A percentile compares a stretch with the other conserved stretches of the same genome.
These are phyloP conservation scores for Phoma sp. DNA, from an alignment of 2,329 filamentous ascomycete species.

Conservation along the genomic window DNA sequence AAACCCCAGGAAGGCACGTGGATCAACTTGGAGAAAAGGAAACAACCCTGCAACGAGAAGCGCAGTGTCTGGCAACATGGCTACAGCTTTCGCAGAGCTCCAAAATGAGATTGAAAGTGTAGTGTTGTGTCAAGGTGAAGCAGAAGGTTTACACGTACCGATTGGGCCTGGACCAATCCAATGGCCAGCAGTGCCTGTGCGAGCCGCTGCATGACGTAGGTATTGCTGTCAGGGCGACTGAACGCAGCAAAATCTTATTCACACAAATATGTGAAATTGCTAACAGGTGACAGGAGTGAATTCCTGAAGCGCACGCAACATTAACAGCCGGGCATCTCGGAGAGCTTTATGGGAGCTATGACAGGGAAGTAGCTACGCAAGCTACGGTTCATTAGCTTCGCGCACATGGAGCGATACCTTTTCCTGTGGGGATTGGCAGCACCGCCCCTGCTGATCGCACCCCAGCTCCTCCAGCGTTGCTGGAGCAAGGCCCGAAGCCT, in stretches of 20 bases:
- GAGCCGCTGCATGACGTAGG: slow-evolving; percentile 45
- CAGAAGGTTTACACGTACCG: slow-evolving; percentile 32
- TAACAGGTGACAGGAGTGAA: slow-evolving; percentile 17
- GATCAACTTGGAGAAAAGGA: slow-evolving; percentile 39
- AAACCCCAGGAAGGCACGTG: slow-evolving; percentile 22
- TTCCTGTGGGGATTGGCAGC: slow-evolving; percentile 23
- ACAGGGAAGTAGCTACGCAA: slow-evolving; percentile 15
- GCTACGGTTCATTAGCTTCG: slow-evolving; percentile 22
- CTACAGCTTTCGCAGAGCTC: slow-evolving; percentile 27
- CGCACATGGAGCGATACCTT: slow-evolving; percentile 19
- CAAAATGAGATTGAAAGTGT: slow-evolving; percentile 18
- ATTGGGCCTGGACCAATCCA: slow-evolving; percentile 37
- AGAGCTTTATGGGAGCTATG: slow-evolving; percentile 24
- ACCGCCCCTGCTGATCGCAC: slow-evolving; percentile 30
- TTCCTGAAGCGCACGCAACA: slow-evolving; percentile 21
- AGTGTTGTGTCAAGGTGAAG: slow-evolving; percentile 9
- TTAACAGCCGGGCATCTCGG: slow-evolving; percentile 20
- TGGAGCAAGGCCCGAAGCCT: slow-evolving; percentile 23
- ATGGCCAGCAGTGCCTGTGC: slow-evolving; percentile 42
- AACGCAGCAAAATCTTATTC: slow-evolving; percentile 11
- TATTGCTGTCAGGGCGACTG: slow-evolving; percentile 24
- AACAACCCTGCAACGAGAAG: slow-evolving; percentile 36
- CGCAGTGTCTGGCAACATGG: slow-evolving; percentile 31
- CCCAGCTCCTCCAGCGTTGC: slow-evolving; percentile 21
- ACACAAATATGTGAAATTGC: slow-evolving; percentile 20